Percentiles rank a stretch among this genome's conserved stretches.
phyloP scores from a whole-genome alignment of 345 rosid genomes.

The Luvunga scandens region DNA sequence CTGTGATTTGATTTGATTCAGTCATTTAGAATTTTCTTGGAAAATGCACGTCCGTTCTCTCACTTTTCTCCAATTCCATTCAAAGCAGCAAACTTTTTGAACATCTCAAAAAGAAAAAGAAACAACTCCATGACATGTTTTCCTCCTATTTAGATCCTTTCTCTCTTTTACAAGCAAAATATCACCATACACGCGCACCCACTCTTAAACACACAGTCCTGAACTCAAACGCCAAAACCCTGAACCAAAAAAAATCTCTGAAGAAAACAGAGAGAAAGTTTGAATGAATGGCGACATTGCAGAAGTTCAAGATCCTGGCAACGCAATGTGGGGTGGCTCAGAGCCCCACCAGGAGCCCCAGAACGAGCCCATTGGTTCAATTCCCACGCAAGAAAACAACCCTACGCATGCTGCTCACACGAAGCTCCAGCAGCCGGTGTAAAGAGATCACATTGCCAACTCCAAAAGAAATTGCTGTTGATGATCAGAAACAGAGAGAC shows the following conservation, averaged over 20 bases:
- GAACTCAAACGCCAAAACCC: slow-evolving; percentile 17
- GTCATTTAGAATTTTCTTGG: slow-evolving; percentile 22
- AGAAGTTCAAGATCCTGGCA: slow-evolving; percentile 78
- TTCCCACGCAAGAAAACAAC: slow-evolving; percentile 69
- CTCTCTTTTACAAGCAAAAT: slow-evolving; percentile 29
- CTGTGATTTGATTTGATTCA: neutral
- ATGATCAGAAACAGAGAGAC: slow-evolving; percentile 34
- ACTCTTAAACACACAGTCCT: slow-evolving; percentile 3
- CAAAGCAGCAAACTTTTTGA: slow-evolving; percentile 37
- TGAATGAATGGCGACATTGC: slow-evolving; percentile 69
- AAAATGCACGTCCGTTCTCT: slow-evolving; percentile 15
- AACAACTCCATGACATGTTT: neutral
- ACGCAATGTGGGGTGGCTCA: slow-evolving; percentile 82
- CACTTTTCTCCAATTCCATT: slow-evolving; percentile 35
- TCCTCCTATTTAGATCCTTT: slow-evolving; percentile 34
- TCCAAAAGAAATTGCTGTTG: slow-evolving; percentile 1
- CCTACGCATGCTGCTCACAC: slow-evolving; percentile 67
- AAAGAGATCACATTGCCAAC: neutral
- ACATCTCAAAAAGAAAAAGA: slow-evolving; percentile 1
- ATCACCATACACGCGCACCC: neutral
- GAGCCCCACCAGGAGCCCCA: slow-evolving; percentile 77
- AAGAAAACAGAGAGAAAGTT: slow-evolving; percentile 10
- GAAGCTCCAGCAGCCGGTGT: slow-evolving; percentile 40
- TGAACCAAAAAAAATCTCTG: neutral
- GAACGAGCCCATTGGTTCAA: slow-evolving; percentile 72